Evolutionary conservation across 176 grass and related monocot genomes (phyloP).

Genomic region (Zoysia japonica): DNA sequence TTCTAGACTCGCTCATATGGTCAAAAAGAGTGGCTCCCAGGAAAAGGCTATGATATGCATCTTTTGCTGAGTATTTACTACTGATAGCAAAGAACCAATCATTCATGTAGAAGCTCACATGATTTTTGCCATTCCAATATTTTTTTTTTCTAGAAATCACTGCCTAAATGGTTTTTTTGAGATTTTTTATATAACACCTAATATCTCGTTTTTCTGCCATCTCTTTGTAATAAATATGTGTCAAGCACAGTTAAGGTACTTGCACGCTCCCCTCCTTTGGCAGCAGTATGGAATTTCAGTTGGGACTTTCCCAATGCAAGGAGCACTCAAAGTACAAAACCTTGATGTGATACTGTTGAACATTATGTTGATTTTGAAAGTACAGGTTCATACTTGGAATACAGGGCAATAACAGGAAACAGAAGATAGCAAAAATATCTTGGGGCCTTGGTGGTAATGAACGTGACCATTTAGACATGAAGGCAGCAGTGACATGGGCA

Average conservation of each 20-base stretch:
- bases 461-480: not conserved
- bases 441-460: not conserved
- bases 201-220: not conserved
- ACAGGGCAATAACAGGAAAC: not conserved
- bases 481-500: too few relatives aligned
- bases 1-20: too few relatives aligned
- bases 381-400: not conserved
- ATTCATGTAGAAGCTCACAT: not conserved
- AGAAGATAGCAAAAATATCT: too few relatives aligned
- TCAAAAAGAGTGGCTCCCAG: too few relatives aligned
- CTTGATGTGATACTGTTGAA: too few relatives aligned
- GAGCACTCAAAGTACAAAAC: not conserved
- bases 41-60: too few relatives aligned
- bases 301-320: not conserved
- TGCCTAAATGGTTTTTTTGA: not conserved
- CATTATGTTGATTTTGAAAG: too few relatives aligned
- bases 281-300: not conserved
- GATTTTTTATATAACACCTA: not conserved
- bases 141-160: not conserved
- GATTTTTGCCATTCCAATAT: not conserved
- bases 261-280: not conserved
- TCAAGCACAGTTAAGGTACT: not conserved
- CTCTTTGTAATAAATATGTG: not conserved
- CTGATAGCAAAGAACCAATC: not conserved
- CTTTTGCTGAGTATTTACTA: not conserved